Conservation (phyloP, 352 stramenopile genomes). For the Phytophthora brassicae region DNA sequence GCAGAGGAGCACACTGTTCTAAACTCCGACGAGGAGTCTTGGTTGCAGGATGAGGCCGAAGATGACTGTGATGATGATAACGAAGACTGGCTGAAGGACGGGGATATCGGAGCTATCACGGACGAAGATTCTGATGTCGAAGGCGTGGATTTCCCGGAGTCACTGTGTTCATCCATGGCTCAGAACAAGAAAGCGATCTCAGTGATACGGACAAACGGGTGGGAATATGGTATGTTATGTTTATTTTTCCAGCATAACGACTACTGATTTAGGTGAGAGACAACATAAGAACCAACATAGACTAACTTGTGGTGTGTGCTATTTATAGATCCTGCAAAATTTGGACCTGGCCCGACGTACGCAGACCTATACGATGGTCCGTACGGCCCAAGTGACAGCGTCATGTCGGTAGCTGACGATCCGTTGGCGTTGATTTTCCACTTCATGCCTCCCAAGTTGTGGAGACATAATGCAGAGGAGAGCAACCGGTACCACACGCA, state of each 20-base stretch:
- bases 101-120: not conserved
- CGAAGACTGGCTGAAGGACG: not conserved
- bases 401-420: not conserved
- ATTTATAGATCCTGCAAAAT: not conserved
- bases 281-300: slow-evolving; percentile 2
- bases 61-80: not conserved
- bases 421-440: slow-evolving; percentile 14
- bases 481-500: slow-evolving; percentile 6
- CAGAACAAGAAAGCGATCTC: not conserved
- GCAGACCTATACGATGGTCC: not conserved
- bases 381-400: slow-evolving; percentile 9
- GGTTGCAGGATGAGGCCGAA: not conserved
- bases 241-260: not conserved
- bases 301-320: not conserved
- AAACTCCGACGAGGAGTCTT: slow-evolving; percentile 5
- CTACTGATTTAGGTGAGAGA: not conserved
- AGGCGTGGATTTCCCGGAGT: not conserved
- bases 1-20: not conserved
- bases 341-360: not conserved
- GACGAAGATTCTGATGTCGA: not conserved
- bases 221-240: slow-evolving; percentile 5
- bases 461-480: slow-evolving; percentile 6
- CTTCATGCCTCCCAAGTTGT: slow-evolving; percentile 11
- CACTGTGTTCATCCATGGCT: not conserved
- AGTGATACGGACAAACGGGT: not conserved